Base-by-base conservation (phyloP, 140 eudicot genomes). In the Bidens hawaiensis region DNA sequence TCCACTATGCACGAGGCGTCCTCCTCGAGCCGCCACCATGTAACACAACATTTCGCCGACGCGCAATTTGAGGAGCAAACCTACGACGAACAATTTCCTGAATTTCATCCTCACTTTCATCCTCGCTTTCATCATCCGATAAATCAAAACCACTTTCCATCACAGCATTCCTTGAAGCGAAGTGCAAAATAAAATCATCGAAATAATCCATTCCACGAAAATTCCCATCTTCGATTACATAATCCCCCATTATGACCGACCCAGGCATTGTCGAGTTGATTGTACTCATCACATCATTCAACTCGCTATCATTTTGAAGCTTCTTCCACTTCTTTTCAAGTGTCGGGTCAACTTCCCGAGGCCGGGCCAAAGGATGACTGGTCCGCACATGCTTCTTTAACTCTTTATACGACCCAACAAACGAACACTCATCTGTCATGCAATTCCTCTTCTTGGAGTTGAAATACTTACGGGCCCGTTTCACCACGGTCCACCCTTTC, bases 401-500 rank as follows among this genome's bases (percentile, higher is more conserved):
- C 12, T 79, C 71, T 64, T 67, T 69, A 28, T 82, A 86, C 5
- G 72, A 76, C 14, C 95, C 90, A 45, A 77, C 67, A 69, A 79
- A 86, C 31, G 75, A 67, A 67, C 95, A 86, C 1, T 77, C 59
- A 17, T 86, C 95, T 25, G 67, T 76, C 84, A 77, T 74, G 72
- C 95, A 86, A 40, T 38, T 76, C 70, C 95, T 75, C 60, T 68
- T 79, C 65, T 75, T 79, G 38, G 76, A 30, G 49, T 86, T 86
- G 3, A 86, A 65, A 72, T 58, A 72, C 63, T 75, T 72, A 52
- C 90, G 82, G 3, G 90, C 90, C 33, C 78, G 78, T 30, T 86
- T 78, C 31, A 77, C 82, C 62, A 82, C 87, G 0, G 87, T 80
- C 95, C 95, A 86, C 28, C 90, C 95, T 66, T 82, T 79, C 1